A percentile compares a stretch with the other conserved stretches of the same genome.
Evolutionary conservation across 176 grass and related monocot species (phyloP).

Genomic region (Hordeum vulgare): DNA sequence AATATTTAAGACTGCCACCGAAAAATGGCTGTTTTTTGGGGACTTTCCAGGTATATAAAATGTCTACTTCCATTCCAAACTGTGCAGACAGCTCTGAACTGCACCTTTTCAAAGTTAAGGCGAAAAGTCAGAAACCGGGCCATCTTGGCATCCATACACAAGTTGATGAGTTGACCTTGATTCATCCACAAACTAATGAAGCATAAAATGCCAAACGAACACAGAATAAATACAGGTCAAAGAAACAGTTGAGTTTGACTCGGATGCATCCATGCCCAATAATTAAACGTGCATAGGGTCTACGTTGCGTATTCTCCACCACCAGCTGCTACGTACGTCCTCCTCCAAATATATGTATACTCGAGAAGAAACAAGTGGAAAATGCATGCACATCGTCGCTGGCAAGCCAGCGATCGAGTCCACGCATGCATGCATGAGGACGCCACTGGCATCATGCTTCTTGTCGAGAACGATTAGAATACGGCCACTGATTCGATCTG

Average conservation of each 20-base stretch:
- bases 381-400: background rate
- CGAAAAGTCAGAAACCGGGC: background rate
- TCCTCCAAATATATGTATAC: background rate
- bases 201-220: background rate
- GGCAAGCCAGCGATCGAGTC: background rate
- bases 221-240: conserved; percentile 29
- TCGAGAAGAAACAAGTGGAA: background rate
- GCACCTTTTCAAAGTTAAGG: conserved; percentile 12
- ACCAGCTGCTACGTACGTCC: background rate
- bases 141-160: background rate
- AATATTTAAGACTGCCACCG: background rate
- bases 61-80: background rate
- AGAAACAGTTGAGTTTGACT: conserved; percentile 28
- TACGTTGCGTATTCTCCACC: conserved; percentile 22
- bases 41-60: background rate
- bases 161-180: conserved; percentile 23
- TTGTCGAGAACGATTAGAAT: background rate
- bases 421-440: conserved; percentile 30
- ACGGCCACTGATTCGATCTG: background rate
- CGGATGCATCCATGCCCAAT: background rate
- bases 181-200: background rate
- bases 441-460: background rate
- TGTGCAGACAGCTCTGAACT: background rate
- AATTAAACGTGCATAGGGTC: background rate
- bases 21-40: background rate